A percentile compares a stretch with the other conserved stretches of the same genome.
Conservation (phyloP, 2,329 filamentous ascomycete genomes). For the Rhynchosporium secalis region DNA sequence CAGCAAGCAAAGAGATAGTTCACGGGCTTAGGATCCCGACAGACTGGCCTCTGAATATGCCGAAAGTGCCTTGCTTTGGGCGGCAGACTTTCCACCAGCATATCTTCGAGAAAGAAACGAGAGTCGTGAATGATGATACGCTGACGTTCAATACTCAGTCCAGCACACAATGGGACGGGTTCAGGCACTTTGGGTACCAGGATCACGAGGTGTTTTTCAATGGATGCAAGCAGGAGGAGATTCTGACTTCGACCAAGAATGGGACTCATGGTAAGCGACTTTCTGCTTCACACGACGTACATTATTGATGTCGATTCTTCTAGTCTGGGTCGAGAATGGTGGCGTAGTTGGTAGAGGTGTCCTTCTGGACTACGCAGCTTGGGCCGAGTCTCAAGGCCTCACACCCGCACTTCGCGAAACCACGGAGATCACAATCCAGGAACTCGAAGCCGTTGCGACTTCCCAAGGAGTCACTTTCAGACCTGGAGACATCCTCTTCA, state of each 20-base stretch:
- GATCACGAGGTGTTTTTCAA: conserved; percentile 40
- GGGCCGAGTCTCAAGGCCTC: conserved; percentile 57
- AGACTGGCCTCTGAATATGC: conserved; percentile 37
- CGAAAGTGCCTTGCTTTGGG: conserved; percentile 34
- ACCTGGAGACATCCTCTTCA: conserved; percentile 43
- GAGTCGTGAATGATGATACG: conserved; percentile 34
- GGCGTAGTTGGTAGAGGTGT: conserved; percentile 53
- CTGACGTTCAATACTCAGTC: conserved; percentile 47
- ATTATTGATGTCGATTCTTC: neutral
- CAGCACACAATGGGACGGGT: conserved; percentile 48
- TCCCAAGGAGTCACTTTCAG: conserved; percentile 41
- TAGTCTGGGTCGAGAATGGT: conserved; percentile 44
- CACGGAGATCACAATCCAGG: conserved; percentile 32
- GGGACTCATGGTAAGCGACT: conserved; percentile 31
- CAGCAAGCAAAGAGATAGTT: conserved; percentile 44
- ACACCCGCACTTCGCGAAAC: conserved; percentile 54
- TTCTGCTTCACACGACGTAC: neutral
- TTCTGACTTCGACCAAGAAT: conserved; percentile 28
- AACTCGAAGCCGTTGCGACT: conserved; percentile 41
- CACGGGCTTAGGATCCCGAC: conserved; percentile 45
- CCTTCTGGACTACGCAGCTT: conserved; percentile 53
- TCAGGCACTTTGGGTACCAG: conserved; percentile 45
- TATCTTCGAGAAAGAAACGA: conserved; percentile 30
- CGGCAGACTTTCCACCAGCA: conserved; percentile 38
- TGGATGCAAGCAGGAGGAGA: conserved; percentile 37